These are phyloP conservation scores for Talaromyces adpressus DNA, from an alignment of 495 filamentous ascomycete genomes.

Conservation along the genomic window DNA sequence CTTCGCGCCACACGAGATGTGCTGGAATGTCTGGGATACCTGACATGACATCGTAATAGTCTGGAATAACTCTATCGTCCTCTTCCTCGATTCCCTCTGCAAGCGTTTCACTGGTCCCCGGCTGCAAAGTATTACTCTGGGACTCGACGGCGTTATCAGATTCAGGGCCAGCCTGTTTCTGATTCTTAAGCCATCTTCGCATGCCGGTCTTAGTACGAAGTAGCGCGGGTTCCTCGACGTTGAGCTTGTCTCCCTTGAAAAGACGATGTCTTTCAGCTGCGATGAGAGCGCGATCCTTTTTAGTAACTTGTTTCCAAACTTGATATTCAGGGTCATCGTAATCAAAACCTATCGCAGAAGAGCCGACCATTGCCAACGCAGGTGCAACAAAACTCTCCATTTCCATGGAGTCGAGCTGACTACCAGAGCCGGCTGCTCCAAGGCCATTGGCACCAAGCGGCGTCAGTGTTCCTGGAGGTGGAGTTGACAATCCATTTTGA, in stretches of 20 bases:
- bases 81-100: constrained; percentile 89
- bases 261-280: constrained; percentile 73
- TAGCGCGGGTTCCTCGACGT: constrained; percentile 79
- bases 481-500: constrained; percentile 76
- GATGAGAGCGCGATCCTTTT: constrained; percentile 86
- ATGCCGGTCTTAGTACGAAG: constrained; percentile 71
- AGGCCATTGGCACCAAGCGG: constrained; percentile 67
- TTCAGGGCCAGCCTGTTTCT: constrained; percentile 53
- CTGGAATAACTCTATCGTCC: constrained; percentile 70
- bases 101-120: constrained; percentile 57
- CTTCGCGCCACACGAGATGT: constrained; percentile 77
- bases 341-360: constrained; percentile 39
- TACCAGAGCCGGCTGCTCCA: constrained; percentile 45
- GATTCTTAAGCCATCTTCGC: constrained; percentile 71
- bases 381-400: constrained; percentile 59
- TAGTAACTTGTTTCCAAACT: constrained; percentile 97
- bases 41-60: constrained; percentile 87
- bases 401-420: constrained; percentile 76
- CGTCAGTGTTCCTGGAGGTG: constrained; percentile 68
- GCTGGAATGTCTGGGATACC: constrained; percentile 76
- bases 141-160: constrained; percentile 44
- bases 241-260: constrained; percentile 77
- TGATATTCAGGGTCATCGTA: constrained; percentile 86
- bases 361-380: constrained; percentile 50
- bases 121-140: constrained; percentile 37